These are phyloP conservation scores for Tylopilus subfusipes DNA, from an alignment of 768 basidiomycete species.

Conservation along the genomic window DNA sequence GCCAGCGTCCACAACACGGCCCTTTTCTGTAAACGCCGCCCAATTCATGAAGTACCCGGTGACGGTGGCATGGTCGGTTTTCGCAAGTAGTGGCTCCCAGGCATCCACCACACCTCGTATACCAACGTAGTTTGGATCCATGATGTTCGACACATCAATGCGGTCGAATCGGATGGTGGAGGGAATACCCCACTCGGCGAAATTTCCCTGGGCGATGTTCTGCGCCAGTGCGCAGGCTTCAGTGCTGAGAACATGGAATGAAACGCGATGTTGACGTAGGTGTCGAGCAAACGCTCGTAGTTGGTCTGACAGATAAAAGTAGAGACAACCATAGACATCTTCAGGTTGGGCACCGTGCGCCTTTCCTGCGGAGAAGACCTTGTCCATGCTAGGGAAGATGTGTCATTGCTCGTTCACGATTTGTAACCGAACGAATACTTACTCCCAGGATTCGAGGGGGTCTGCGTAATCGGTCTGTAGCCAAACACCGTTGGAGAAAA, in stretches of 20 bases:
- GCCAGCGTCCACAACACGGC: slow-evolving; percentile 6
- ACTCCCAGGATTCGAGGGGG: slow-evolving; percentile 53
- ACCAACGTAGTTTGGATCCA: slow-evolving; percentile 43
- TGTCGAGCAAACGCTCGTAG: slow-evolving; percentile 36
- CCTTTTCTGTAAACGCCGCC: slow-evolving; percentile 14
- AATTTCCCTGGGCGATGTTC: slow-evolving; percentile 25
- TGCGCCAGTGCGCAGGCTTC: slow-evolving; percentile 43
- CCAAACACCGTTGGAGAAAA: slow-evolving; percentile 48
- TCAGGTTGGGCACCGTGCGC: slow-evolving; percentile 37
- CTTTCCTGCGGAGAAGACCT: slow-evolving; percentile 38
- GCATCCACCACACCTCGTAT: slow-evolving; percentile 28
- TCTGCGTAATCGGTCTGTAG: slow-evolving; percentile 38
- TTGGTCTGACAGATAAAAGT: slow-evolving; percentile 42
- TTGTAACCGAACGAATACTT: slow-evolving; percentile 11
- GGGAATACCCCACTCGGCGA: slow-evolving; percentile 20
- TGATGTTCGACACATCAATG: slow-evolving; percentile 47
- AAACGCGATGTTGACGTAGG: slow-evolving; percentile 32
- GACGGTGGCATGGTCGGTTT: slow-evolving; percentile 31
- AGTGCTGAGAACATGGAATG: slow-evolving; percentile 32
- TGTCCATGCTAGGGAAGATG: slow-evolving; percentile 31
- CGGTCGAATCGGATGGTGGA: slow-evolving; percentile 38
- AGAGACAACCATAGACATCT: slow-evolving; percentile 50
- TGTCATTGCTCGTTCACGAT: neutral
- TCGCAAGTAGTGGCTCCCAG: slow-evolving; percentile 40
- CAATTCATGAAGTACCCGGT: slow-evolving; percentile 51